Evolutionary conservation across 345 rosid genomes (phyloP), one percentile per base, ranked within the genome.

Genomic region (Pugionium dolabratum): DNA sequence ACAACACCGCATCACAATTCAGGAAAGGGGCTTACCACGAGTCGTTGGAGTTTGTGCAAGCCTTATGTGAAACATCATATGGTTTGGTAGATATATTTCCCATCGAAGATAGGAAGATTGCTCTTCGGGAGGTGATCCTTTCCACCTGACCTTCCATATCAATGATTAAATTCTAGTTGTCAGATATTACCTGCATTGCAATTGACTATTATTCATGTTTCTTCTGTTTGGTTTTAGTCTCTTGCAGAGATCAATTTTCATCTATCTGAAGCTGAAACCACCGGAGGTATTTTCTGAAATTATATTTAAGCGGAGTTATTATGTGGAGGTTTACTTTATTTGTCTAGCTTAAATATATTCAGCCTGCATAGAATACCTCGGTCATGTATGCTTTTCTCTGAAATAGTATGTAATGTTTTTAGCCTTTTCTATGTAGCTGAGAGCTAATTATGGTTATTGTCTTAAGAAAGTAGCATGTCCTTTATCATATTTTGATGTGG

Each of bases 41-140:
- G 69, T 95, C 99, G 10, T 81, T 95, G 83, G 96, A 95, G 65
- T 88, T 95, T 85, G 99, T 95, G 64, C 87, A 76, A 76, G 76
- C 91, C 9, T 66, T 95, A 50, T 95, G 97, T 59, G 99, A 95
- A 32, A 95, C 93, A 54, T 95, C 99, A 4, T 95, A 88, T 79
- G 93, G 91, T 49, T 81, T 95, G 73, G 97, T 95, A 37, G 99
- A 95, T 82, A 80, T 95, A 59, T 95, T 95, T 83, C 97, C 97
- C 35, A 85, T 84, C 55, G 99, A 94, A 84, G 99, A 94, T 80
- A 87, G 97, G 59, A 90, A 94, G 79, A 77, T 80, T 81, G 95
- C 96, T 71, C 88, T 94, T 44, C 78, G 85, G 71, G 99, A 94
- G 98, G 98, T 93, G 69, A 66, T 73, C 44, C 25, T 11, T 79